Percentiles rank a stretch among this genome's conserved stretches.
Evolutionary conservation across 257 asterid genomes (phyloP).

Genomic region (Nicotiana attenuata): DNA sequence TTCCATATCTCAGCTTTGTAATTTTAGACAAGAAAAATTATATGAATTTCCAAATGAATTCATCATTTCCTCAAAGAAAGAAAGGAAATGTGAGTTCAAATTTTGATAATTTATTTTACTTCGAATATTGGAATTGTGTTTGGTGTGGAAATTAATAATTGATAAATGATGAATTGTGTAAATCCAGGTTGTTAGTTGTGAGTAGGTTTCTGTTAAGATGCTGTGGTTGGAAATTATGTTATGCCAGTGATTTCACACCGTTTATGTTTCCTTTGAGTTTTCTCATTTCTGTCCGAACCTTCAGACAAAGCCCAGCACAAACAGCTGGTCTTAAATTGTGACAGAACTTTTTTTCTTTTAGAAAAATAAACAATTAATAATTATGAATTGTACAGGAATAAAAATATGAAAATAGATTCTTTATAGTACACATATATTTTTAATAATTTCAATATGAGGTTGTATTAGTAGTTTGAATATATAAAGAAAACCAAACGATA

Average conservation of each 20-base stretch:
- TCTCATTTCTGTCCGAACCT: constrained; percentile 19
- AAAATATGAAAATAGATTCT: neutral
- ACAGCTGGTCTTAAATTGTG: constrained; percentile 20
- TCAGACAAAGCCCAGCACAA: constrained; percentile 25
- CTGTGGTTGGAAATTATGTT: constrained; percentile 15
- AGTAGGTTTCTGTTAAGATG: constrained; percentile 30
- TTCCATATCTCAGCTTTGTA: constrained; percentile 11
- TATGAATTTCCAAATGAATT: neutral
- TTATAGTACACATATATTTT: neutral
- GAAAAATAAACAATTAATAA: neutral
- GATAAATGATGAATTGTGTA: neutral
- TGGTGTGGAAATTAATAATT: neutral
- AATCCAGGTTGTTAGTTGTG: constrained; percentile 30
- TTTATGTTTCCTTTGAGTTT: constrained; percentile 12
- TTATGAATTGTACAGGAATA: neutral
- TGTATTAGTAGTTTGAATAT: neutral
- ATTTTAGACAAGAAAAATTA: neutral
- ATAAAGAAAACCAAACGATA: neutral
- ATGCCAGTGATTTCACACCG: constrained; percentile 16
- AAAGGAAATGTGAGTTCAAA: neutral
- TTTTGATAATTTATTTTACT: neutral
- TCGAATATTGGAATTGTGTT: neutral
- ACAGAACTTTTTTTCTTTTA: constrained; percentile 1
- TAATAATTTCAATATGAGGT: too few relatives aligned
- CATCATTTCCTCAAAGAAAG: constrained; percentile 17